Percentiles rank a stretch among this genome's conserved stretches.
Conservation (phyloP, 768 basidiomycete genomes). For the Termitomyces bulborhizus region DNA sequence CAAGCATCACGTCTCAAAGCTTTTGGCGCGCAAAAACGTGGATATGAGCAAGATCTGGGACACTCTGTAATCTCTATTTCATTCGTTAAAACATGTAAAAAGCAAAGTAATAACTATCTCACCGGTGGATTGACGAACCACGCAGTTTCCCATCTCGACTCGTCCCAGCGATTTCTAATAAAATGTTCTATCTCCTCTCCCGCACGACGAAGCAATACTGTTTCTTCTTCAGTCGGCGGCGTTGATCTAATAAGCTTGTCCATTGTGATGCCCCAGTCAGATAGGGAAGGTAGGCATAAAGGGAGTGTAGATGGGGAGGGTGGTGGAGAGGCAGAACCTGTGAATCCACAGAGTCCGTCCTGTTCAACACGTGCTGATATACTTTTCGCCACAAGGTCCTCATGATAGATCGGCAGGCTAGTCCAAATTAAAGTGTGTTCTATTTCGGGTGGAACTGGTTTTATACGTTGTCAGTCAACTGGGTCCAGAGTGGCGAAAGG, state of each 20-base stretch:
- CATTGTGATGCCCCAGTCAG: constrained; percentile 66
- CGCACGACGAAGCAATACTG: constrained; percentile 39
- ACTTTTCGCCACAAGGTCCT: constrained; percentile 41
- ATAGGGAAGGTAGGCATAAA: constrained; percentile 51
- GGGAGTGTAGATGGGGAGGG: constrained; percentile 57
- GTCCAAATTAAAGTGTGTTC: constrained; percentile 81
- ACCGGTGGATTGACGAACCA: constrained; percentile 92
- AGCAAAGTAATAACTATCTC: constrained; percentile 20
- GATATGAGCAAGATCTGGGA: constrained; percentile 76
- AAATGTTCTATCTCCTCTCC: constrained; percentile 58
- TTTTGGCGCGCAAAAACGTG: constrained; percentile 78
- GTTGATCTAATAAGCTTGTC: constrained; percentile 52
- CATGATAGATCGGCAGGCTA: constrained; percentile 63
- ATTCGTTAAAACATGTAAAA: not conserved
- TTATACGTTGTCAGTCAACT: constrained; percentile 25
- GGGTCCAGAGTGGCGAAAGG: not conserved
- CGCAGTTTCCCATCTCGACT: constrained; percentile 79
- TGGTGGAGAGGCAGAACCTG: constrained; percentile 48
- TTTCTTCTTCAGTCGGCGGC: constrained; percentile 47
- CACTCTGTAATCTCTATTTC: constrained; percentile 71
- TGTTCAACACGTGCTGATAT: constrained; percentile 56
- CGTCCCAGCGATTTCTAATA: constrained; percentile 60
- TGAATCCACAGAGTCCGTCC: constrained; percentile 83
- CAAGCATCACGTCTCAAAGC: not conserved
- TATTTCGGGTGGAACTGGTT: constrained; percentile 58